A percentile compares a stretch with the other conserved stretches of the same genome.
Conservation (phyloP, 768 basidiomycete genomes). For the Agaricus blazei region DNA sequence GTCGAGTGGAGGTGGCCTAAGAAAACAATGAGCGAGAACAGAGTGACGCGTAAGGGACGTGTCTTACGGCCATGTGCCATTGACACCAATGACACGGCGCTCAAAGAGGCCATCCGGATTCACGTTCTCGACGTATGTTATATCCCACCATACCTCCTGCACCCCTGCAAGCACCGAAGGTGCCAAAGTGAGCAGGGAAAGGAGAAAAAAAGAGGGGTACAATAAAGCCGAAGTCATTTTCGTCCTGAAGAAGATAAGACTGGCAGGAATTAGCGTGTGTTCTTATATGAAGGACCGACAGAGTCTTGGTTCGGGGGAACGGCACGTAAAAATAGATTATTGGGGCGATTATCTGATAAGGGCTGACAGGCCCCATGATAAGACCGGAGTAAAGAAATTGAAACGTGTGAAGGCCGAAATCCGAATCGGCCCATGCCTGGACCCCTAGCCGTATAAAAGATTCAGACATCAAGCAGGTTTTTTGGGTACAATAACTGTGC, state of each 20-base stretch:
- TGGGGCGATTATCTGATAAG: constrained; percentile 9
- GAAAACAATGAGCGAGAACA: background rate
- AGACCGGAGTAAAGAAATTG: background rate
- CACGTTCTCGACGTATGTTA: constrained; percentile 74
- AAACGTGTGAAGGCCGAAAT: background rate
- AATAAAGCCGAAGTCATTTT: constrained; percentile 1
- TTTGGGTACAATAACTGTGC: too few species aligned
- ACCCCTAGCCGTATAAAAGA: background rate
- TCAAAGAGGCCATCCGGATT: constrained; percentile 81
- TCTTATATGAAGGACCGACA: background rate
- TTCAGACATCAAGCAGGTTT: background rate
- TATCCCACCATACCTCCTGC: constrained; percentile 84
- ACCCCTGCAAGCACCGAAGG: constrained; percentile 53
- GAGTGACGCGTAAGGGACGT: background rate
- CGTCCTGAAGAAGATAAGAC: background rate
- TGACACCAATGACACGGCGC: constrained; percentile 81
- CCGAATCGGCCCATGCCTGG: background rate
- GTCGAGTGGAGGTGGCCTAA: constrained; percentile 77
- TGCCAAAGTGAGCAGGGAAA: constrained; percentile 27
- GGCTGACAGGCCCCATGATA: constrained; percentile 1
- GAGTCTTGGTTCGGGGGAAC: background rate
- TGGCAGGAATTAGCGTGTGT: background rate
- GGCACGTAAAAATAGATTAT: background rate
- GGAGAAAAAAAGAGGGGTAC: constrained; percentile 18
- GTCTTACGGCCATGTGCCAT: constrained; percentile 90